Percentiles rank a stretch among this genome's conserved stretches.
phyloP scores from a whole-genome alignment of 306 rosid species.

The Gillenia trifoliata region DNA sequence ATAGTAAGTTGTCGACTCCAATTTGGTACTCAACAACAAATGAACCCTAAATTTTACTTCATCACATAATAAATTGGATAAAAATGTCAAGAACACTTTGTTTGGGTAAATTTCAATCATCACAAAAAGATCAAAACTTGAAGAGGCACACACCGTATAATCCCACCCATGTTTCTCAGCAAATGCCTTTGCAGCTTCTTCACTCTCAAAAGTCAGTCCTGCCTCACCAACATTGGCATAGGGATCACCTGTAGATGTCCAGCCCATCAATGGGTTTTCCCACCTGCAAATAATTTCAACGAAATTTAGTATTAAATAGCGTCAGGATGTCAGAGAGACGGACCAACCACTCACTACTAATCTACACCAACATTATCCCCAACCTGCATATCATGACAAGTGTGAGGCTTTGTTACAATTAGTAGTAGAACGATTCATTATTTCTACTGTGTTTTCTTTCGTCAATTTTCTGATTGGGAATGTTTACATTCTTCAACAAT shows the following conservation, averaged over 20 bases:
- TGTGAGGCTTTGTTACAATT: not conserved
- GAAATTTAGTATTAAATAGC: not conserved
- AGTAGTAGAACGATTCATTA: too few species aligned
- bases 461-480: not conserved
- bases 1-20: too few species aligned
- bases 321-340: not conserved
- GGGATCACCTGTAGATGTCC: conserved; percentile 45
- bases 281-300: conserved; percentile 20
- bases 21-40: too few species aligned
- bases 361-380: not conserved
- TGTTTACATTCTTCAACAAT: not conserved
- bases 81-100: not conserved
- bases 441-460: too few species aligned
- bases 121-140: not conserved
- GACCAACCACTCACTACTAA: not conserved
- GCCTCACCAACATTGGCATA: conserved; percentile 44
- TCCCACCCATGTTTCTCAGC: conserved; percentile 36
- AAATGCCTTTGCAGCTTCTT: conserved; percentile 34
- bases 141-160: conserved; percentile 9
- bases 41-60: not conserved
- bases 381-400: not conserved
- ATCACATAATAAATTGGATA: not conserved
- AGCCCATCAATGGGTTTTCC: conserved; percentile 46
- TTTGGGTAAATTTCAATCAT: not conserved
- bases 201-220: conserved; percentile 31